Evolutionary conservation across 2,329 filamentous ascomycete genomes (phyloP).

Genomic region (Hymenoscyphus linearis): DNA sequence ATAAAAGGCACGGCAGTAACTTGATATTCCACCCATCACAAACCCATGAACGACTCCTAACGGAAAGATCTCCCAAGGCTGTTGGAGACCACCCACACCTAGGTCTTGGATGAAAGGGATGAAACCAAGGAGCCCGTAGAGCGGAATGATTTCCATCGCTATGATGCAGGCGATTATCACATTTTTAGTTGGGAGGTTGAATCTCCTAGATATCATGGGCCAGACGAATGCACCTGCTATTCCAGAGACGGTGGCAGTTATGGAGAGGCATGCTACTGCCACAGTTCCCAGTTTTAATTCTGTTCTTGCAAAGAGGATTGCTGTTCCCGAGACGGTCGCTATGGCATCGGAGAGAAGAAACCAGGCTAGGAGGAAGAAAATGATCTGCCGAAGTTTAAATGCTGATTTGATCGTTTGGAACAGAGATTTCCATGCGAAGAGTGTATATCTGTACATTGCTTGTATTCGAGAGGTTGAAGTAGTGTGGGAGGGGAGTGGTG

Average conservation of each 20-base stretch:
- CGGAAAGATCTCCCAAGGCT: constrained; percentile 95
- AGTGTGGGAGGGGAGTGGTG: constrained; percentile 51
- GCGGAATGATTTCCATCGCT: constrained; percentile 84
- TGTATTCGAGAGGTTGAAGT: constrained; percentile 30
- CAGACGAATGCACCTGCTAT: constrained; percentile 86
- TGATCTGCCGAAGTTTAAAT: constrained; percentile 62
- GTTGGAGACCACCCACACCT: constrained; percentile 77
- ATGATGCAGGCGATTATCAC: constrained; percentile 85
- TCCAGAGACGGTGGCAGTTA: constrained; percentile 79
- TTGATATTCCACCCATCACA: constrained; percentile 84
- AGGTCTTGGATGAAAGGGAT: constrained; percentile 70
- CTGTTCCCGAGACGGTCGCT: constrained; percentile 88
- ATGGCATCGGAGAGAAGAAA: constrained; percentile 91
- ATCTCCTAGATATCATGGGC: constrained; percentile 67
- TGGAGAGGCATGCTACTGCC: constrained; percentile 84
- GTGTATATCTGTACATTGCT: constrained; percentile 62
- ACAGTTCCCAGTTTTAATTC: constrained; percentile 84
- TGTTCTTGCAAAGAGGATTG: constrained; percentile 92
- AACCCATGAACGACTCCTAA: constrained; percentile 87
- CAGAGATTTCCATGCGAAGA: constrained; percentile 80
- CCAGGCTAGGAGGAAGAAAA: constrained; percentile 81
- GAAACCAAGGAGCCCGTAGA: constrained; percentile 87
- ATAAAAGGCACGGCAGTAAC: constrained; percentile 86
- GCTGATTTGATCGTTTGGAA: constrained; percentile 74
- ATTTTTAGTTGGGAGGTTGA: constrained; percentile 69